phyloP scores from a whole-genome alignment of 352 stramenopile genomes.

The Aphanomyces cochlioides region DNA sequence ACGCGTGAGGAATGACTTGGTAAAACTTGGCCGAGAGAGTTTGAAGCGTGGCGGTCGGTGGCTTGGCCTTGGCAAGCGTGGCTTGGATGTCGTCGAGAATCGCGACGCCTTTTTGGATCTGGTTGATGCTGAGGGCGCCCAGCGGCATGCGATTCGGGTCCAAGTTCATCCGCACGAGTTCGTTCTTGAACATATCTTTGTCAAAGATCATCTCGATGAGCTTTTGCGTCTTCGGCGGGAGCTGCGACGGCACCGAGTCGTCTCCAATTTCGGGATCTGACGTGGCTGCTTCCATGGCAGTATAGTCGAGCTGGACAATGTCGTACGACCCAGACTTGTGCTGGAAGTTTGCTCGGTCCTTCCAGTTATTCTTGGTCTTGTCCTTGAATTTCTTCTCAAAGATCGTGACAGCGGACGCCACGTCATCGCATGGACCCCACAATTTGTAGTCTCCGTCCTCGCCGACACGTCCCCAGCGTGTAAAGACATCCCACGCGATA shows the following conservation, averaged over 20 bases:
- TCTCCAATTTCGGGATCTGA: constrained; percentile 29
- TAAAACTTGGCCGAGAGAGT: constrained; percentile 38
- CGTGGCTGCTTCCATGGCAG: constrained; percentile 5
- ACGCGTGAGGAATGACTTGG: constrained; percentile 37
- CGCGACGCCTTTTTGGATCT: constrained; percentile 37
- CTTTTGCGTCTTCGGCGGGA: constrained; percentile 22
- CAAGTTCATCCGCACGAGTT: constrained; percentile 31
- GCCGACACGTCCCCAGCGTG: constrained; percentile 16
- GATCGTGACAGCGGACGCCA: neutral
- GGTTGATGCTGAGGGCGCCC: neutral
- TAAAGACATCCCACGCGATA: neutral
- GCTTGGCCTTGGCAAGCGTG: neutral
- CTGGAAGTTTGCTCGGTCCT: neutral
- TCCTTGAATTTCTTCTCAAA: constrained; percentile 17
- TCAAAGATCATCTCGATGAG: constrained; percentile 31
- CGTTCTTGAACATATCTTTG: constrained; percentile 30
- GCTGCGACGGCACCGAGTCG: constrained; percentile 36
- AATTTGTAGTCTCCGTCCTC: neutral
- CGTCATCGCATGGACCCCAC: neutral
- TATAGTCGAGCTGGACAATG: constrained; percentile 10
- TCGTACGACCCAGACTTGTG: constrained; percentile 1
- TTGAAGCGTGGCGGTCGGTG: neutral
- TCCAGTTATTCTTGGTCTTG: constrained; percentile 17
- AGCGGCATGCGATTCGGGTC: constrained; percentile 31
- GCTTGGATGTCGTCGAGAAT: constrained; percentile 36